These are phyloP conservation scores for Phytophthora uliginosa DNA, from an alignment of 352 stramenopile genomes.

Conservation along the genomic window DNA sequence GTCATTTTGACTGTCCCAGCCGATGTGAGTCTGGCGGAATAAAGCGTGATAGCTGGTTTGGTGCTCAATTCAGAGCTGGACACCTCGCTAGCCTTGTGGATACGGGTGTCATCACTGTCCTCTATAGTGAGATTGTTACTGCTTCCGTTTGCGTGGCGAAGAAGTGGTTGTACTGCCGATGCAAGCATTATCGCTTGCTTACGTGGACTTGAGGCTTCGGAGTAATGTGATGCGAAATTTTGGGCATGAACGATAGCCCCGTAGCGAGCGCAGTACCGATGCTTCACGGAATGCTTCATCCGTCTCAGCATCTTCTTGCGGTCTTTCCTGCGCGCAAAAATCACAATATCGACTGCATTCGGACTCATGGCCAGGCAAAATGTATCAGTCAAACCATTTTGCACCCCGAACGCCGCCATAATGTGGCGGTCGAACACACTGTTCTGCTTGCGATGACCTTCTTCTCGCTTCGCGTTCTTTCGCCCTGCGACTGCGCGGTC, in stretches of 20 bases:
- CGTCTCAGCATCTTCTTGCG: conserved; percentile 33
- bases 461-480: conserved; percentile 48
- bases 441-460: conserved; percentile 44
- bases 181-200: conserved; percentile 3
- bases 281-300: conserved; percentile 27
- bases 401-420: conserved; percentile 35
- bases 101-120: not conserved
- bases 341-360: conserved; percentile 35
- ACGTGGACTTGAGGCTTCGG: not conserved
- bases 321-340: conserved; percentile 39
- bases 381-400: conserved; percentile 35
- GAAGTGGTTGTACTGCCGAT: conserved; percentile 14
- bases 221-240: conserved; percentile 14
- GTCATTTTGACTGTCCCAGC: conserved; percentile 23
- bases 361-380: conserved; percentile 27
- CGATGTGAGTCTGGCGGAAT: conserved; percentile 17
- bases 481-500: conserved; percentile 53
- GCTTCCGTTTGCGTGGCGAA: conserved; percentile 33
- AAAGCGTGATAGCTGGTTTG: conserved; percentile 17
- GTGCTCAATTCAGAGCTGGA: not conserved
- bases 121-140: not conserved
- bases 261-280: conserved; percentile 27
- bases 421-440: conserved; percentile 40
- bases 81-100: not conserved
- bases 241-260: conserved; percentile 22